phyloP scores from a whole-genome alignment of 2,329 filamentous ascomycete species.

The Graphilbum ipis-grandicollis region DNA sequence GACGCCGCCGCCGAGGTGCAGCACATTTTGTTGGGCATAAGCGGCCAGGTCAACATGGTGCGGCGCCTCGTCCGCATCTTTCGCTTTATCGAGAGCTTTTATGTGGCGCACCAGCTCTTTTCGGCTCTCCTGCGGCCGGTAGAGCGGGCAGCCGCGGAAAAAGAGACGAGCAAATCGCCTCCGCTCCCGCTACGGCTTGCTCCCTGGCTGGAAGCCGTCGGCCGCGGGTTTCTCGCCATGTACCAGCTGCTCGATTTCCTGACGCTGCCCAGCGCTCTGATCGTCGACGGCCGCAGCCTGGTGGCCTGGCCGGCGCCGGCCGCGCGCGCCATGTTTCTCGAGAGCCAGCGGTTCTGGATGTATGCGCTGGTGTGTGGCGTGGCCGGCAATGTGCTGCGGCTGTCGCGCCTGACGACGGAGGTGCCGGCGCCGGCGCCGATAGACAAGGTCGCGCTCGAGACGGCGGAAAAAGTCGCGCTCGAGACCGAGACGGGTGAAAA shows the following conservation, averaged over 20 bases:
- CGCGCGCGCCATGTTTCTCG: slow-evolving; percentile 29
- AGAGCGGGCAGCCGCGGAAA: too few species aligned
- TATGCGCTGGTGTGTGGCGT: slow-evolving; percentile 38
- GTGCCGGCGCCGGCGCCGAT: slow-evolving; percentile 14
- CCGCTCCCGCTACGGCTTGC: slow-evolving; percentile 11
- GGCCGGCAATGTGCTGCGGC: slow-evolving; percentile 21
- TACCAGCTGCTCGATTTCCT: slow-evolving; percentile 51
- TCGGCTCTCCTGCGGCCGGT: neutral
- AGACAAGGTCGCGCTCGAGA: slow-evolving; percentile 15
- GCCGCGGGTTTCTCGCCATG: slow-evolving; percentile 42
- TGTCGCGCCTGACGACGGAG: slow-evolving; percentile 19
- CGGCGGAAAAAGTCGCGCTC: too few species aligned
- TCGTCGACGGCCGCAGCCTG: slow-evolving; percentile 23
- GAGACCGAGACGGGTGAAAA: too few species aligned
- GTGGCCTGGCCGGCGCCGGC: slow-evolving; percentile 33
- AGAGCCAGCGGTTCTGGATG: slow-evolving; percentile 56
- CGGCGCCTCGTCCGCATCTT: slow-evolving; percentile 52
- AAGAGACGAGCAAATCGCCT: neutral
- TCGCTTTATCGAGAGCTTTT: slow-evolving; percentile 46
- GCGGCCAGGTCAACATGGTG: slow-evolving; percentile 25
- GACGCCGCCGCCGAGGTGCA: neutral
- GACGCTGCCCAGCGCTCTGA: slow-evolving; percentile 38
- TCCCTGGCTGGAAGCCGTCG: slow-evolving; percentile 34
- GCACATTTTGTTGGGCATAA: slow-evolving; percentile 15
- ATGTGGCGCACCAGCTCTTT: slow-evolving; percentile 28